phyloP scores from a whole-genome alignment of 768 basidiomycete genomes.

The Serendipita vermifera region DNA sequence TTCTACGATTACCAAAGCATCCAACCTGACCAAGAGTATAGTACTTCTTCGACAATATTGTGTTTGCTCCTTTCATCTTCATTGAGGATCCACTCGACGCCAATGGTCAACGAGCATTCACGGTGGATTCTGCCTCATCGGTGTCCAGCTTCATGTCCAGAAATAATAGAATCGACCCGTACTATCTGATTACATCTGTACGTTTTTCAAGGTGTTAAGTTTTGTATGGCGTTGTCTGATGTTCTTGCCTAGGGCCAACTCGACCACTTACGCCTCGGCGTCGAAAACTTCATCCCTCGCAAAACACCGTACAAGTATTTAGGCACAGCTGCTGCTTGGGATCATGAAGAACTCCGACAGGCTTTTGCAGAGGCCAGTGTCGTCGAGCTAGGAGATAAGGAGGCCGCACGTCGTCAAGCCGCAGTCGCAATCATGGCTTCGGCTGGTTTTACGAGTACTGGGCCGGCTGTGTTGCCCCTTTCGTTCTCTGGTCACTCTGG shows the following conservation, averaged over 20 bases:
- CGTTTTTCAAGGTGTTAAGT: slow-evolving; percentile 19
- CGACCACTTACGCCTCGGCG: slow-evolving; percentile 52
- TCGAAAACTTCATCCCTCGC: slow-evolving; percentile 42
- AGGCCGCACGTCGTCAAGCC: slow-evolving; percentile 30
- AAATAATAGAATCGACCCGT: slow-evolving; percentile 72
- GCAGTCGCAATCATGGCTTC: not conserved
- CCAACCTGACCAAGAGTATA: slow-evolving; percentile 22
- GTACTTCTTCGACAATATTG: slow-evolving; percentile 95
- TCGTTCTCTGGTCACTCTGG: slow-evolving; percentile 11
- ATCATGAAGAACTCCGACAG: slow-evolving; percentile 49
- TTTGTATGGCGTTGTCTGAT: not conserved
- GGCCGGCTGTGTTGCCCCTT: slow-evolving; percentile 17
- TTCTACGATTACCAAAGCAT: not conserved
- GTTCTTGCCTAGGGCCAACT: slow-evolving; percentile 42
- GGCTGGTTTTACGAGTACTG: slow-evolving; percentile 16
- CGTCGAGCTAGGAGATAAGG: slow-evolving; percentile 40
- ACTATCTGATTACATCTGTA: slow-evolving; percentile 77
- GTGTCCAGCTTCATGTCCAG: slow-evolving; percentile 35
- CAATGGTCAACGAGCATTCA: slow-evolving; percentile 40
- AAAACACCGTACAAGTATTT: slow-evolving; percentile 52
- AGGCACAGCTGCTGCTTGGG: slow-evolving; percentile 53
- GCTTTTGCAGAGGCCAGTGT: slow-evolving; percentile 49
- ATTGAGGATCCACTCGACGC: slow-evolving; percentile 80
- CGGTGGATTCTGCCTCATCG: slow-evolving; percentile 22
- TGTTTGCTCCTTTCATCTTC: slow-evolving; percentile 92